Conservation (phyloP, 192 early-diverging fungal genomes). For the Rhizophlyctis rosea region DNA sequence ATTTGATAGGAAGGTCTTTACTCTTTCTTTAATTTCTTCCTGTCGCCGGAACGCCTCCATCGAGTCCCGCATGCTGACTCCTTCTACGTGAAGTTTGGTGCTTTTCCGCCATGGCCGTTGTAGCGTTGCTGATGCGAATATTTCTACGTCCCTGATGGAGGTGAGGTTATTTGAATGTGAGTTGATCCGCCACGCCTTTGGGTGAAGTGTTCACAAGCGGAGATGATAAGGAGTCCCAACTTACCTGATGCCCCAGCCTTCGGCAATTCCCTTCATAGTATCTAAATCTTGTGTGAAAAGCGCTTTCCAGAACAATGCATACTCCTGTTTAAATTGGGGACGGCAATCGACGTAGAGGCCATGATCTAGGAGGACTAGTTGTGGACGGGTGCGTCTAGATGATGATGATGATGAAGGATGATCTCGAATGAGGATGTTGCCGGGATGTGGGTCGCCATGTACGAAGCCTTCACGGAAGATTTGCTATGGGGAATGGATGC, state of each 20-base stretch:
- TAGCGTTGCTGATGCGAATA: conserved; percentile 68
- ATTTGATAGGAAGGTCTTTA: conserved; percentile 68
- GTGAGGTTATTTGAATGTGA: no score
- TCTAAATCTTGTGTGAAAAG: conserved; percentile 71
- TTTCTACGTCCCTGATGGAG: conserved; percentile 46
- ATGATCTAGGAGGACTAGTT: conserved; percentile 86
- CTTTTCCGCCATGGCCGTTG: conserved; percentile 63
- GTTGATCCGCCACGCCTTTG: background rate
- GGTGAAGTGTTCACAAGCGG: background rate
- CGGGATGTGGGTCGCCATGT: conserved; percentile 59
- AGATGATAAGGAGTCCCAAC: background rate
- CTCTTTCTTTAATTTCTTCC: conserved; percentile 67
- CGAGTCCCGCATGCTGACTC: conserved; percentile 42
- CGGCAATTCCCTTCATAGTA: conserved; percentile 61
- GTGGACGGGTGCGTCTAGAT: conserved; percentile 32
- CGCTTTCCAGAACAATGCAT: conserved; percentile 82
- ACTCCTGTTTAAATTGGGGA: conserved; percentile 66
- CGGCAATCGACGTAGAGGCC: conserved; percentile 84
- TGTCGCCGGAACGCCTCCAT: conserved; percentile 58
- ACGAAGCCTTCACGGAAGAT: conserved; percentile 85
- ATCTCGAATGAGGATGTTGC: conserved; percentile 73
- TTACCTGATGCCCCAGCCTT: conserved; percentile 65
- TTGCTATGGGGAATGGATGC: conserved; percentile 43
- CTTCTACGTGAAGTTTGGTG: conserved; percentile 43
- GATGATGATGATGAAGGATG: conserved; percentile 44